These are phyloP conservation scores for Alternaria metachromatica DNA, from an alignment of 2,329 filamentous ascomycete genomes.

Conservation along the genomic window DNA sequence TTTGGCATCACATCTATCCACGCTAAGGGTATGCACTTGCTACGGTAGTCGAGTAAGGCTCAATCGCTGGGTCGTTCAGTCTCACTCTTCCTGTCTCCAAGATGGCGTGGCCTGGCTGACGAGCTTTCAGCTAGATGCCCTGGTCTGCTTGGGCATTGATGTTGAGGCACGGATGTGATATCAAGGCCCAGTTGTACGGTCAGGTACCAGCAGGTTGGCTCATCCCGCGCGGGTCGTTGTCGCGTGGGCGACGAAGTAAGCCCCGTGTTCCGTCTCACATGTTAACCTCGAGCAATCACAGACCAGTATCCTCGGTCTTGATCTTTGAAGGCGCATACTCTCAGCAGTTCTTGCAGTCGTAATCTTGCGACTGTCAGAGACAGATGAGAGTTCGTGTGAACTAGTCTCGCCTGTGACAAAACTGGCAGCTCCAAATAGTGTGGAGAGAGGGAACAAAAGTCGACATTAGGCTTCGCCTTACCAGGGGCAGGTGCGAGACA, in stretches of 20 bases:
- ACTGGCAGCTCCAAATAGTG: background rate
- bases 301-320: background rate
- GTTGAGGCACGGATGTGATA: background rate
- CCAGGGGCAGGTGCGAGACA: background rate
- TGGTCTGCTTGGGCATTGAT: background rate
- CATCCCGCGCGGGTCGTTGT: background rate
- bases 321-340: background rate
- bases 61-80: background rate
- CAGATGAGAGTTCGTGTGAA: background rate
- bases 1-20: background rate
- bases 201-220: background rate
- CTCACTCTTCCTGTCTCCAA: background rate
- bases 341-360: background rate
- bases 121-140: background rate
- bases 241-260: background rate
- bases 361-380: background rate
- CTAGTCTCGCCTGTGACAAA: background rate
- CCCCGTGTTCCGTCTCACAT: background rate
- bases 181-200: background rate
- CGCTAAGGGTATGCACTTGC: background rate
- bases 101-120: background rate
- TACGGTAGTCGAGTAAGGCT: background rate
- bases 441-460: background rate
- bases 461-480: background rate
- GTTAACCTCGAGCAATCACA: background rate